Base-by-base conservation (phyloP, 78 protist genomes). In the Cyanophora paradoxa region DNA sequence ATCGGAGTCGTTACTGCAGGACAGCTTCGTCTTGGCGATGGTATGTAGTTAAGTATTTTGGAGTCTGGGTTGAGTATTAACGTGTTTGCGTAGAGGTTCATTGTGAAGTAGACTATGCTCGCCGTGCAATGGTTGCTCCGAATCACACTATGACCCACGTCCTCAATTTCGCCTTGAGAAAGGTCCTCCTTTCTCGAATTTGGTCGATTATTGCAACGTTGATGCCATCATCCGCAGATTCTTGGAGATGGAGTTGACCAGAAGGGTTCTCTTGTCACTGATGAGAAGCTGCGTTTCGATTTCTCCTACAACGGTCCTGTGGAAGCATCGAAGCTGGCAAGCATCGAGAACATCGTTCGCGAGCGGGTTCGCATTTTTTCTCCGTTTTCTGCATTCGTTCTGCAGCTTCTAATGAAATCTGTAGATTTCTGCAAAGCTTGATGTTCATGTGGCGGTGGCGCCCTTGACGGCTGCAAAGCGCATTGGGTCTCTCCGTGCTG, bases 81-180 rank as follows among this genome's bases (percentile, higher is more conserved):
- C n/a, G n/a, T n/a, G n/a, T n/a, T n/a, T n/a, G n/a, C n/a, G n/a
- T n/a, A n/a, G 40, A 0, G 28, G 86, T 87, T 41, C 37, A n/a
- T 24, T 46, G 62, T 10, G 68, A 66, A 1, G 85, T 86, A 19
- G 94, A 90, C 83, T 68, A 72, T 41, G 86, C 66, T 37, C 72
- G 90, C 56, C 87, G 98, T 48, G 26, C 40, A 0, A 76, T 72
- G 48, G 52, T 88, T 34, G 87, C 88, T 77, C 14, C 75, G n/a
- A 92, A 92, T 77, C 98, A 95, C 90, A 92, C 98, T 30, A 63
- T 85, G 3, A 95, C 98, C 44, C 98, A 95, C 72, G 63, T 91
- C 76, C 85, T 95, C 48, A 95, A 95, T 86, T 71, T 22, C 36
- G 95, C 95, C 19, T 87, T 95, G 72, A 42, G 86, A 28, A 13